Evolutionary conservation across 129 eudicot species (phyloP).

Genomic region (Chrysanthemum seticuspe): DNA sequence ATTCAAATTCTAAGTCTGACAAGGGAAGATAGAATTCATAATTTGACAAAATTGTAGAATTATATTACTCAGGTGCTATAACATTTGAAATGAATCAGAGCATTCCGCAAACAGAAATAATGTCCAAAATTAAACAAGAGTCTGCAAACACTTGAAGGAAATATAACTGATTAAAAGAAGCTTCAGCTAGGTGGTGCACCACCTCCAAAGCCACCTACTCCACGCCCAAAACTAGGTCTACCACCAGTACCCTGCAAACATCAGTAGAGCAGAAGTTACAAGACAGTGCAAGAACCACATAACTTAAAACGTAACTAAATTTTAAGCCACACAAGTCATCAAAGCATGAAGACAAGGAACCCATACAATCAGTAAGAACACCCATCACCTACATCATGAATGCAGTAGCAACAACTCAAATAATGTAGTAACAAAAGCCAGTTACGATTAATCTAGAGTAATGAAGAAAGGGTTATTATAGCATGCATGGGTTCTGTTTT

Average conservation of each 20-base stretch:
- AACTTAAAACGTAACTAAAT: too few species aligned
- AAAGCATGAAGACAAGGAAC: too few species aligned
- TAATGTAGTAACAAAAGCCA: too few species aligned
- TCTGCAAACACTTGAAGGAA: conserved; percentile 11
- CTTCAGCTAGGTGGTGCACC: conserved; percentile 62
- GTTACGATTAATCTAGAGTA: too few species aligned
- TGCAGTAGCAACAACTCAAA: too few species aligned
- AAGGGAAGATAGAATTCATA: neutral
- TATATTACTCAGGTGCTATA: conserved; percentile 10
- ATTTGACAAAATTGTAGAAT: conserved; percentile 15
- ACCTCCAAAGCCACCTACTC: conserved; percentile 70
- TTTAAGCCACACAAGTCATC: too few species aligned
- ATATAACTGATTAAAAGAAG: neutral
- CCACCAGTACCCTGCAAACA: conserved; percentile 59
- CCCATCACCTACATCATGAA: too few species aligned
- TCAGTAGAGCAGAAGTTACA: neutral
- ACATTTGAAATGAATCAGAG: conserved; percentile 10
- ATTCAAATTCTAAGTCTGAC: neutral
- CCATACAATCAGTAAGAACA: too few species aligned
- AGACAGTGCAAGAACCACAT: too few species aligned
- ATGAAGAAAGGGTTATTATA: too few species aligned
- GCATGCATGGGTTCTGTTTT: too few species aligned
- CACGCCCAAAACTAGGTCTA: conserved; percentile 68
- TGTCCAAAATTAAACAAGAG: conserved; percentile 12
- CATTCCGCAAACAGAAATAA: conserved; percentile 24